Evolutionary conservation across 2,329 filamentous ascomycete genomes (phyloP).

Genomic region (Colletotrichum graminicola): DNA sequence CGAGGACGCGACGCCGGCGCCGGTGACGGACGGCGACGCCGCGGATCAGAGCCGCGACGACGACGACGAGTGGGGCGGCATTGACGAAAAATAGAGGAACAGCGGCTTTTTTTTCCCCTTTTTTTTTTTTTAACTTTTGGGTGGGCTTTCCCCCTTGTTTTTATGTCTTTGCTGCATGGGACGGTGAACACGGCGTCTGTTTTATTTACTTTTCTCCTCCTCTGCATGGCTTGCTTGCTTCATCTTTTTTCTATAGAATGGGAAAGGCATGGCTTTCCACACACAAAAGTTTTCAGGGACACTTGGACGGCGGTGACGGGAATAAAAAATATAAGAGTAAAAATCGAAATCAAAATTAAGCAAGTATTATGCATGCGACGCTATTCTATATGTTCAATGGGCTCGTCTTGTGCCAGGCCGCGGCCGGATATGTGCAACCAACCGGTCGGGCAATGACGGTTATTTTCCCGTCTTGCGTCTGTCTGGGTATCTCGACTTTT

Average conservation of each 20-base stretch:
- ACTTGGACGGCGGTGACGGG: slow-evolving; percentile 2
- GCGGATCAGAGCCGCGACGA: slow-evolving; percentile 51
- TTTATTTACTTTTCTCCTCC: not conserved
- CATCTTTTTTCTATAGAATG: not conserved
- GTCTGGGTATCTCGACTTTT: slow-evolving; percentile 42
- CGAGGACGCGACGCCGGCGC: slow-evolving; percentile 50
- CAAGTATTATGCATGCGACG: slow-evolving; percentile 28
- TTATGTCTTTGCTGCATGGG: slow-evolving; percentile 36
- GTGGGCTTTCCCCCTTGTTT: not conserved
- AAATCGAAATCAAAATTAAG: not conserved
- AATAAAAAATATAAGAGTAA: not conserved
- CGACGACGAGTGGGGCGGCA: slow-evolving; percentile 44
- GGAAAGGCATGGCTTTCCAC: slow-evolving; percentile 11
- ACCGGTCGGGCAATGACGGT: slow-evolving; percentile 15
- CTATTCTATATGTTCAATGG: slow-evolving; percentile 38
- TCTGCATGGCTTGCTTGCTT: not conserved
- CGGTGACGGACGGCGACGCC: slow-evolving; percentile 51
- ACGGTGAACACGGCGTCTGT: slow-evolving; percentile 40
- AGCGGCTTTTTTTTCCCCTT: not conserved
- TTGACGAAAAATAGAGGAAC: slow-evolving; percentile 39
- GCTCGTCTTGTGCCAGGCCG: slow-evolving; percentile 17
- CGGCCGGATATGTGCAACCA: not conserved
- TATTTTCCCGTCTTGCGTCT: slow-evolving; percentile 34
- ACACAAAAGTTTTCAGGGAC: slow-evolving; percentile 10
- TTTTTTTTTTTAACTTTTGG: too few species aligned